Evolutionary conservation across 306 rosid genomes (phyloP).

Genomic region (Dalbergia oliveri): DNA sequence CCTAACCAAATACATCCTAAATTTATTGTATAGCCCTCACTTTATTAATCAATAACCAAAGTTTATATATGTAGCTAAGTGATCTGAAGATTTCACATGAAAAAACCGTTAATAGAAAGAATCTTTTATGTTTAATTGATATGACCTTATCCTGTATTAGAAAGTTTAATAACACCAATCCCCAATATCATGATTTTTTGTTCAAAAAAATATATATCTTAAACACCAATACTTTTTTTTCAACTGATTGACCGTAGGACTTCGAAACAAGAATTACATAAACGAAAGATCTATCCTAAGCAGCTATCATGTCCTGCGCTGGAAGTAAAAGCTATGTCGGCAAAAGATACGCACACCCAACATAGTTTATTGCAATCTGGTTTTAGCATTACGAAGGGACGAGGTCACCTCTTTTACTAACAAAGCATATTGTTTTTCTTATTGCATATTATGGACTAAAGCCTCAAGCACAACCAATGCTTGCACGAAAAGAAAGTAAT

Average conservation of each 20-base stretch:
- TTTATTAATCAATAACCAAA: no score
- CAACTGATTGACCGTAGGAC: background rate
- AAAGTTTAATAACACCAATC: no score
- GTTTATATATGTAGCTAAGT: no score
- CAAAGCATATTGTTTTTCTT: conserved; percentile 54
- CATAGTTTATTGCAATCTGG: conserved; percentile 8
- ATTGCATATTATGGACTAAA: conserved; percentile 18
- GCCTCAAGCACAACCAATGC: conserved; percentile 28
- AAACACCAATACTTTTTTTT: background rate
- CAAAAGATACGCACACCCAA: conserved; percentile 2
- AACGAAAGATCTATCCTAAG: background rate
- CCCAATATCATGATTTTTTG: background rate
- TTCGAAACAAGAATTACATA: background rate
- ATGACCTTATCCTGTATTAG: no score
- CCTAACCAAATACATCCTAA: no score
- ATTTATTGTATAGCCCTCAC: no score
- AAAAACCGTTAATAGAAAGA: background rate
- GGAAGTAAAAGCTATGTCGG: conserved; percentile 14
- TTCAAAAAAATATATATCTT: background rate
- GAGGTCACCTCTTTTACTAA: conserved; percentile 43
- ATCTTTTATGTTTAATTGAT: background rate
- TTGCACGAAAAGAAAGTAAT: conserved; percentile 54
- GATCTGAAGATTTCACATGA: no score
- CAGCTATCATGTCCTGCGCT: background rate
- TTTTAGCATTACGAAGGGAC: conserved; percentile 40